phyloP scores from a whole-genome alignment of 1,284 basidiomycete genomes.

The Phylloboletellus chloephorus region DNA sequence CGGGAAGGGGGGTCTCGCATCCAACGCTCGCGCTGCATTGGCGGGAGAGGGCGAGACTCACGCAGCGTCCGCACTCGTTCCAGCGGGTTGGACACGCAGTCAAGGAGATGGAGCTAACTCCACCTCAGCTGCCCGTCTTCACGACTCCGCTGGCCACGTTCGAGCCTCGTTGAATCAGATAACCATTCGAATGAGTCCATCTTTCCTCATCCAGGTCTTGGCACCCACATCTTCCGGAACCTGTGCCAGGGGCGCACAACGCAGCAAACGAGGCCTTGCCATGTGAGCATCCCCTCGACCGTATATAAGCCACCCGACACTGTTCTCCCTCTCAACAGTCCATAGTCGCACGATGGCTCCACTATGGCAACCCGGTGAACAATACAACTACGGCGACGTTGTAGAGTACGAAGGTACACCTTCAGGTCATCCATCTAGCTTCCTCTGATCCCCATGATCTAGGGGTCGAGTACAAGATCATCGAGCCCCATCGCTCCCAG shows the following conservation, averaged over 20 bases:
- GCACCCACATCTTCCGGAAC: conserved; percentile 1
- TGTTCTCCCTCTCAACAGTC: conserved; percentile 7
- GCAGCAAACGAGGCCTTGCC: no score
- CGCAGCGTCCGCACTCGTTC: no score
- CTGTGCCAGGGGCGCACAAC: background rate
- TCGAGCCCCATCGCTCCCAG: conserved; percentile 67
- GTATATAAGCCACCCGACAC: conserved; percentile 23
- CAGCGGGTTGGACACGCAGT: no score
- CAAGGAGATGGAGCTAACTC: no score
- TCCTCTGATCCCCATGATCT: conserved; percentile 14
- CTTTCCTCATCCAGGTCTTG: conserved; percentile 16
- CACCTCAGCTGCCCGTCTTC: background rate
- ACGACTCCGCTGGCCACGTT: background rate
- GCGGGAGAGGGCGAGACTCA: no score
- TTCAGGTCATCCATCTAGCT: background rate
- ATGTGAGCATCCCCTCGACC: conserved; percentile 8
- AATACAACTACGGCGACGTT: conserved; percentile 51
- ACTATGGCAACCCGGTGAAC: conserved; percentile 58
- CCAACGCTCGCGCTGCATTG: no score
- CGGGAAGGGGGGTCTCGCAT: no score
- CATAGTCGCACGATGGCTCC: conserved; percentile 36
- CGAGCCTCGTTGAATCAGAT: conserved; percentile 27
- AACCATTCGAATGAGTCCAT: conserved; percentile 13
- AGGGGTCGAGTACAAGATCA: conserved; percentile 62
- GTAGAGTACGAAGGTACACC: conserved; percentile 54